Conservation (phyloP, 2,329 filamentous ascomycete genomes). For the Fusarium concolor region DNA sequence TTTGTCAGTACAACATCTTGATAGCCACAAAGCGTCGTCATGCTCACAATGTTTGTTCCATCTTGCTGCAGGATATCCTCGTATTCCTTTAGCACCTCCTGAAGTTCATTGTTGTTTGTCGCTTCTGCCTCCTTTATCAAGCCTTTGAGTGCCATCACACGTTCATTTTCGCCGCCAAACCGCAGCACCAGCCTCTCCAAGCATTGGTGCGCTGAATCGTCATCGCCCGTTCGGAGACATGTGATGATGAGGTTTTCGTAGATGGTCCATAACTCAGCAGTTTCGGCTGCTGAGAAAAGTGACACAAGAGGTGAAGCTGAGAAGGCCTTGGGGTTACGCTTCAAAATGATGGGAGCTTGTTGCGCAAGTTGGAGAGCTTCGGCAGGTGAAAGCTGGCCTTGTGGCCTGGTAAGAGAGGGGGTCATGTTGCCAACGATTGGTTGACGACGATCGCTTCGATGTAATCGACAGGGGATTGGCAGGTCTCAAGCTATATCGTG, state of each 20-base stretch:
- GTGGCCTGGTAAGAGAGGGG: conserved; percentile 66
- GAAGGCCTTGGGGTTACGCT: conserved; percentile 64
- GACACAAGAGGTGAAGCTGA: conserved; percentile 66
- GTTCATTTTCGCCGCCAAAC: conserved; percentile 87
- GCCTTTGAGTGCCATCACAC: conserved; percentile 84
- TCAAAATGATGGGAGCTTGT: conserved; percentile 68
- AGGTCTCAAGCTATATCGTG: neutral
- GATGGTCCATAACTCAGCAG: conserved; percentile 82
- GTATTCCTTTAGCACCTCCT: conserved; percentile 80
- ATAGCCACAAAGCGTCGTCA: neutral
- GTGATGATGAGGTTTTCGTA: conserved; percentile 90
- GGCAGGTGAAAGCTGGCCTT: conserved; percentile 66
- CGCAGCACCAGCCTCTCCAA: conserved; percentile 80
- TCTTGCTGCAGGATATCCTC: conserved; percentile 79
- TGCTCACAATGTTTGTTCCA: conserved; percentile 80
- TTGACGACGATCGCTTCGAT: conserved; percentile 14
- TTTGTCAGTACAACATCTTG: conserved; percentile 37
- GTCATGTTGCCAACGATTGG: conserved; percentile 54
- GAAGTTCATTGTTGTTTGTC: conserved; percentile 71
- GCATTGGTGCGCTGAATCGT: conserved; percentile 78
- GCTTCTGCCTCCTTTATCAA: conserved; percentile 88
- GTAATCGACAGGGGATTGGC: neutral
- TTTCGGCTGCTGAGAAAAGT: conserved; percentile 71
- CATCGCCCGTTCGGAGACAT: conserved; percentile 86
- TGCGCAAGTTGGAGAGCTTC: conserved; percentile 70